Conservation (phyloP, 2,329 filamentous ascomycete species). For the Thelonectria rubi region DNA sequence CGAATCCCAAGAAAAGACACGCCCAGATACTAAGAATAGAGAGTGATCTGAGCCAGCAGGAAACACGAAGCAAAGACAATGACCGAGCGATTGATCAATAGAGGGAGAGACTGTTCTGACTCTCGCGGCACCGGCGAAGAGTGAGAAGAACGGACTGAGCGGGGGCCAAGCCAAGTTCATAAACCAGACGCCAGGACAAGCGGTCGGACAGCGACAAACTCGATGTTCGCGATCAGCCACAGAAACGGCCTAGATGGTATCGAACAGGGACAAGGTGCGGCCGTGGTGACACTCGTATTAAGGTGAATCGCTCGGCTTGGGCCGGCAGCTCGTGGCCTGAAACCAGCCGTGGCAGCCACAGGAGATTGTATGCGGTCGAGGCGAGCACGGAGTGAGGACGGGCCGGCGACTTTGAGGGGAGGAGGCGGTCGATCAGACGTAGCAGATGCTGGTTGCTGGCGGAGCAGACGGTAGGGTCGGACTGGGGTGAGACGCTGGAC, state of each 20-base stretch:
- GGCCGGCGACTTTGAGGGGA: constrained; percentile 31
- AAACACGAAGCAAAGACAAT: constrained; percentile 39
- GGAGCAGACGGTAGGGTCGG: constrained; percentile 8
- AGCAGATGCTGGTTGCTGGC: constrained; percentile 24
- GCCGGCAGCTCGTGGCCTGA: constrained; percentile 18
- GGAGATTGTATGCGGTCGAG: constrained; percentile 18
- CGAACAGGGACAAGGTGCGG: constrained; percentile 15
- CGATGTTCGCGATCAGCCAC: not conserved
- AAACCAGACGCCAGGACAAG: constrained; percentile 26
- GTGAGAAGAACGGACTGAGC: constrained; percentile 17
- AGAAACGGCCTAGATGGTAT: not conserved
- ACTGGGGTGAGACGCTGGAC: constrained; percentile 39
- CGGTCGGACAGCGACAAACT: not conserved
- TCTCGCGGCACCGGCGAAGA: constrained; percentile 36
- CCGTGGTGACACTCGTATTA: constrained; percentile 16
- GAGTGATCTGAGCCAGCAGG: constrained; percentile 69
- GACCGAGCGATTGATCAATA: constrained; percentile 25
- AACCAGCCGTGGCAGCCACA: constrained; percentile 11
- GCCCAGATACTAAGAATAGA: constrained; percentile 44
- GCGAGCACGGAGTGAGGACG: constrained; percentile 28
- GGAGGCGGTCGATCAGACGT: constrained; percentile 41
- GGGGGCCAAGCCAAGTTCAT: constrained; percentile 33
- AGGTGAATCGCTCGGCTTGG: constrained; percentile 17
- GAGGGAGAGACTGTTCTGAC: constrained; percentile 24
- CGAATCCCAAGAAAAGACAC: constrained; percentile 7